Percentiles rank a stretch among this genome's conserved stretches.
phyloP scores from a whole-genome alignment of 306 rosid genomes.

The Neltuma alba region DNA sequence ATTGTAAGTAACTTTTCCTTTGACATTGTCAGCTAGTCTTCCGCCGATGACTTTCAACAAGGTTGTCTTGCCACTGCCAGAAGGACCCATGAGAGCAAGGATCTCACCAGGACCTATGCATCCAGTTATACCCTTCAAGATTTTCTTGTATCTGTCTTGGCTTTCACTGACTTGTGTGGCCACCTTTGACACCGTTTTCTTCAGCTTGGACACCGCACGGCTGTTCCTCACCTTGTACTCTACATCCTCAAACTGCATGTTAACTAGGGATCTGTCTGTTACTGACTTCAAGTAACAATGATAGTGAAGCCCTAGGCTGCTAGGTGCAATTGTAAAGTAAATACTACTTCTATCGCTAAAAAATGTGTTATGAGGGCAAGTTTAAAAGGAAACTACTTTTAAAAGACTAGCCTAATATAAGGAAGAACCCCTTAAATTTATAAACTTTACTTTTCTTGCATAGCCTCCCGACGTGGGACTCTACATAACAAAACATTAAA shows the following conservation, averaged over 20 bases:
- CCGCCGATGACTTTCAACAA: constrained; percentile 86
- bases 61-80: constrained; percentile 98
- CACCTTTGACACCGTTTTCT: constrained; percentile 57
- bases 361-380: not conserved
- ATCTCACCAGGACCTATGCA: constrained; percentile 93
- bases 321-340: not conserved
- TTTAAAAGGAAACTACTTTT: not conserved
- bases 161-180: constrained; percentile 52
- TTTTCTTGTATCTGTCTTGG: constrained; percentile 65
- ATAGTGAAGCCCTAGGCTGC: not conserved
- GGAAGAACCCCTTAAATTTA: no score
- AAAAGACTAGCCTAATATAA: not conserved
- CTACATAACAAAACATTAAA: not conserved
- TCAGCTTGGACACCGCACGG: constrained; percentile 46
- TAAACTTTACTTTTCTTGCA: not conserved
- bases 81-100: constrained; percentile 97
- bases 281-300: not conserved
- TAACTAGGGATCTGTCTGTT: constrained; percentile 12
- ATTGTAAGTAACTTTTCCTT: constrained; percentile 80
- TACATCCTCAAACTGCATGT: constrained; percentile 90
- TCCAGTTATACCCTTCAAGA: constrained; percentile 88
- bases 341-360: not conserved
- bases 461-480: not conserved
- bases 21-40: constrained; percentile 68
- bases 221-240: constrained; percentile 70